Evolutionary conservation across 2,329 filamentous ascomycete species (phyloP), one percentile per base, ranked within the genome.

Genomic region (Claviceps monticola): DNA sequence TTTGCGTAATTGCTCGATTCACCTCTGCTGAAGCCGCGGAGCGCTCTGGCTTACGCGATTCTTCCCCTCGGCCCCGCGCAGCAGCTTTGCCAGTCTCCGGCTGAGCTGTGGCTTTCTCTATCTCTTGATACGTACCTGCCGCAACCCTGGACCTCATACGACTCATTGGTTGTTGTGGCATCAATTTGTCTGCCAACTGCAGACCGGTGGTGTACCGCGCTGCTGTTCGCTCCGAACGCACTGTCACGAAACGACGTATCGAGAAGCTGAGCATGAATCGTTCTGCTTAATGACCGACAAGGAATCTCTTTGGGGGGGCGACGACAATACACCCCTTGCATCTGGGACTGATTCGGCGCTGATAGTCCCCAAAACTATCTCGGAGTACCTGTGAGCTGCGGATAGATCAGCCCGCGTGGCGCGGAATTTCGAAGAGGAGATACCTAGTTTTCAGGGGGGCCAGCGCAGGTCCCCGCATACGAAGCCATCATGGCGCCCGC

Each of bases 401-500:
- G 45, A 38, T 43, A 42, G 44, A 34, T 34, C 29, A 42, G 34
- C 34, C 21, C 23, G 21, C 34, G 23, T 39, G 38, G 51, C 60
- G 60, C 63, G 62, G 61, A 62, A 60, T 58, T 55, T 56, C 55
- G 51, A 34, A 5, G 55, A 51, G 52, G 55, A 55, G 54, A 61
- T 57, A 51, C 50, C 52, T 51, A 50, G 51, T 53, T 51, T 58
- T 47, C 51, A 61, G 66, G 65, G 66, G 66, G 64, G 62, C 67
- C 66, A 58, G 41, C 53, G 48, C 55, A 55, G 67, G 66, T 67
- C 67, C 66, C 67, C 65, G 55, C 59, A 56, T 57, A 57, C 58
- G 53, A 55, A 54, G 45, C 59, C 61, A 58, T 51, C 62, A 70
- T 70, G 68, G 61, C 68, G 59, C 67, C 74, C 55, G 73, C 79